Evolutionary conservation across 2,329 filamentous ascomycete species (phyloP).

Genomic region (Rhinocladiella mackenziei): DNA sequence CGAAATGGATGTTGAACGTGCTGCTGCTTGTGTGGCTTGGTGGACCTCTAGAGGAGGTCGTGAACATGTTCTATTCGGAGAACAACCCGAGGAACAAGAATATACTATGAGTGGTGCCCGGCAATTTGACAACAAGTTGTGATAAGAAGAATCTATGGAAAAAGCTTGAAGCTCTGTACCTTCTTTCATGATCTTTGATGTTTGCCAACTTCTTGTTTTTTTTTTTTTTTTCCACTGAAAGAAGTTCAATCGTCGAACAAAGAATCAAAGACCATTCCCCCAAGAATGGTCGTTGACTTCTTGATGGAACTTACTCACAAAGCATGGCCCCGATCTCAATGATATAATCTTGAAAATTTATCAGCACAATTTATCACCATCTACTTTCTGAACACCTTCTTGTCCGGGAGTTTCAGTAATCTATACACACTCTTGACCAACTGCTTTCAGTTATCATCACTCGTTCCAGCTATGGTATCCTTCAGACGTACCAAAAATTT

Average conservation of each 20-base stretch:
- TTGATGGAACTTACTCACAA: neutral
- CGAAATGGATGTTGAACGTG: slow-evolving; percentile 84
- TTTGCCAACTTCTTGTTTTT: neutral
- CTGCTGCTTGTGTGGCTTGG: slow-evolving; percentile 75
- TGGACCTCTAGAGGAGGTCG: slow-evolving; percentile 67
- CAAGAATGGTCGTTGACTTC: neutral
- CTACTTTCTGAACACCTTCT: neutral
- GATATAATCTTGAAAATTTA: neutral
- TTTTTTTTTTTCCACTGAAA: too few species aligned
- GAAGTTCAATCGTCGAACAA: neutral
- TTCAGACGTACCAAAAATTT: slow-evolving; percentile 23
- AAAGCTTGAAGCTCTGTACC: neutral
- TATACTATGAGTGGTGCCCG: slow-evolving; percentile 56
- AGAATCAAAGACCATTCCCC: neutral
- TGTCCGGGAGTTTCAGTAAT: too few species aligned
- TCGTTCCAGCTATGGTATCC: slow-evolving; percentile 15
- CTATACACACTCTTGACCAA: neutral
- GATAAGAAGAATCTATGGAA: slow-evolving; percentile 7
- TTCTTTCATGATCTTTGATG: neutral
- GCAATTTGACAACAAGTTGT: slow-evolving; percentile 48
- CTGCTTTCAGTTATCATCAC: neutral
- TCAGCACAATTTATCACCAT: slow-evolving; percentile 5
- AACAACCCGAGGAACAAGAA: slow-evolving; percentile 33
- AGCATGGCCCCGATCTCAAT: neutral
- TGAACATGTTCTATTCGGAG: slow-evolving; percentile 52